Evolutionary conservation across 2,329 filamentous ascomycete species (phyloP).

Genomic region (Paraphoma chrysanthemicola): DNA sequence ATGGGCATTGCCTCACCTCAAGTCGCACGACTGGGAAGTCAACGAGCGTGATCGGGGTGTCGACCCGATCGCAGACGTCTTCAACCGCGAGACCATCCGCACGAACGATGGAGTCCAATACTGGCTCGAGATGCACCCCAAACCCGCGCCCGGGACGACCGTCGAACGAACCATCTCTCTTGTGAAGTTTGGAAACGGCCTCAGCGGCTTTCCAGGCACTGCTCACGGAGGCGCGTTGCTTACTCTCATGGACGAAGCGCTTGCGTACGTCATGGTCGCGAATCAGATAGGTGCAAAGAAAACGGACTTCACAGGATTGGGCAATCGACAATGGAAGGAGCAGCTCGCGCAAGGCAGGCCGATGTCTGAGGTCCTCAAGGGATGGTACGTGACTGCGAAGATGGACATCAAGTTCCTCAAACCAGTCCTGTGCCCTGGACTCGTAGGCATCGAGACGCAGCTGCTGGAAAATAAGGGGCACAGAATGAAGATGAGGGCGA

Average conservation of each 20-base stretch:
- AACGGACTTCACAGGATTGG: constrained; percentile 9
- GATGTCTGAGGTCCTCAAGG: constrained; percentile 20
- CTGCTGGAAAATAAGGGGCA: constrained; percentile 24
- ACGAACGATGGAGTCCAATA: constrained; percentile 22
- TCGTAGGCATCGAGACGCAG: constrained; percentile 32
- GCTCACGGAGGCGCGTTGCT: constrained; percentile 73
- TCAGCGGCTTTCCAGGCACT: constrained; percentile 71
- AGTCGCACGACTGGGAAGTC: constrained; percentile 25
- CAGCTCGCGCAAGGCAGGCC: constrained; percentile 11
- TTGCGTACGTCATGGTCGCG: constrained; percentile 25
- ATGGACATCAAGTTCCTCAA: constrained; percentile 29
- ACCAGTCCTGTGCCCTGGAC: constrained; percentile 29
- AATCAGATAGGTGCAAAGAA: constrained; percentile 12
- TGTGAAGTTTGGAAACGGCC: constrained; percentile 25
- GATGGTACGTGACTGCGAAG: constrained; percentile 27
- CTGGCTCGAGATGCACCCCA: constrained; percentile 30
- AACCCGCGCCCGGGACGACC: constrained; percentile 18
- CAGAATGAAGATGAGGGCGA: constrained; percentile 28
- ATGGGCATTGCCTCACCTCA: constrained; percentile 31
- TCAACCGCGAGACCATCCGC: constrained; percentile 22
- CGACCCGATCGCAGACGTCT: constrained; percentile 12
- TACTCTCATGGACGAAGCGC: constrained; percentile 70
- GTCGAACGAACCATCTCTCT: constrained; percentile 23
- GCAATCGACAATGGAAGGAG: constrained; percentile 4
- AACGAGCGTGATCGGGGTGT: constrained; percentile 19